A percentile compares a stretch with the other conserved stretches of the same genome.
These are phyloP conservation scores for Trichaptum fuscoviolaceum DNA, from an alignment of 768 basidiomycete species.

Conservation along the genomic window DNA sequence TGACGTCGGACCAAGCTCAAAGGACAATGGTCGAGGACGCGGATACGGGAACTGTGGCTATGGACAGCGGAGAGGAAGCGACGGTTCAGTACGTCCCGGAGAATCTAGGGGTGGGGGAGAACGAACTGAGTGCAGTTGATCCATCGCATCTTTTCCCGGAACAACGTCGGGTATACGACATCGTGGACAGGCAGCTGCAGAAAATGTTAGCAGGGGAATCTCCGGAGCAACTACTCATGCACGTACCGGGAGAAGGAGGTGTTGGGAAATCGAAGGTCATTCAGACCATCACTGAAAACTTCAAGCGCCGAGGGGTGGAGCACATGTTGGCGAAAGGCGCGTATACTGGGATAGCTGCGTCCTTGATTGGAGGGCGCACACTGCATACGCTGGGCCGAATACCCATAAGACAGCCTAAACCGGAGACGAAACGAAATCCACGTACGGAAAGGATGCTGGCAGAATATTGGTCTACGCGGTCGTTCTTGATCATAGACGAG, in stretches of 20 bases:
- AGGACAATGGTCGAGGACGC: neutral
- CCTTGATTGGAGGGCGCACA: slow-evolving; percentile 32
- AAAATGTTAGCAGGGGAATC: slow-evolving; percentile 8
- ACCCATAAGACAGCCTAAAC: slow-evolving; percentile 9
- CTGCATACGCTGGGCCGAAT: slow-evolving; percentile 18
- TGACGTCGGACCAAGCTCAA: neutral
- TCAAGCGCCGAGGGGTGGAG: slow-evolving; percentile 13
- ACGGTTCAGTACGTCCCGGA: neutral
- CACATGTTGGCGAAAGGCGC: slow-evolving; percentile 30
- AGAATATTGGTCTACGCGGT: slow-evolving; percentile 12
- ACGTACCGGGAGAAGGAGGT: slow-evolving; percentile 36
- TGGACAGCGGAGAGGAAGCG: neutral
- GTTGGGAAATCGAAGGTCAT: slow-evolving; percentile 41
- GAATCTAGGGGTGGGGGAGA: neutral
- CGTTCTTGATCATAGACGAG: slow-evolving; percentile 11
- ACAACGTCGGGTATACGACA: slow-evolving; percentile 31
- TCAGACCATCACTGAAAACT: slow-evolving; percentile 30
- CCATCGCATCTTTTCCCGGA: slow-evolving; percentile 20
- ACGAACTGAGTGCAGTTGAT: slow-evolving; percentile 8
- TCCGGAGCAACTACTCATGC: slow-evolving; percentile 30
- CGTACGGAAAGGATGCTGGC: slow-evolving; percentile 7
- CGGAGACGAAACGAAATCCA: neutral
- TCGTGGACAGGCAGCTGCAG: slow-evolving; percentile 25
- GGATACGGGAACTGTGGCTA: neutral
- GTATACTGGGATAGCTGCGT: slow-evolving; percentile 36